phyloP scores from a whole-genome alignment of 495 filamentous ascomycete species.

The Hypomontagnella submonticulosa region DNA sequence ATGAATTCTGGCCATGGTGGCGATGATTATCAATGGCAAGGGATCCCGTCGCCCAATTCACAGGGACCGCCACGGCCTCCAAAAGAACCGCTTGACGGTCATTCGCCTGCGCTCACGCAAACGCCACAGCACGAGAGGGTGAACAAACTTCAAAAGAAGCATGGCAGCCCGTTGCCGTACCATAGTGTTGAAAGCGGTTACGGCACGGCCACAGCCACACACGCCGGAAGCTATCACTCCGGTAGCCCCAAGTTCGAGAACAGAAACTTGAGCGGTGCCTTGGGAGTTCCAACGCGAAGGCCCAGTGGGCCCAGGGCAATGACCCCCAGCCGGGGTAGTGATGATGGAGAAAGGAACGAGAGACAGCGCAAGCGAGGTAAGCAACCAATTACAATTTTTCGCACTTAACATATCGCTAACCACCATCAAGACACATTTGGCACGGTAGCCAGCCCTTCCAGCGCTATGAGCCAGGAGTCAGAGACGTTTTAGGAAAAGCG shows the following conservation, averaged over 20 bases:
- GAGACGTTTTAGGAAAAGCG: conserved; percentile 62
- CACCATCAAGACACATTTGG: conserved; percentile 63
- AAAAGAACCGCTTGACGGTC: conserved; percentile 61
- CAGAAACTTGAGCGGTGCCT: conserved; percentile 57
- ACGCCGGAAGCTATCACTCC: conserved; percentile 54
- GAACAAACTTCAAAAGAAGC: conserved; percentile 56
- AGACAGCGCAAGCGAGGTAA: conserved; percentile 63
- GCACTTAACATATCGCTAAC: conserved; percentile 11
- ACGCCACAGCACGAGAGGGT: conserved; percentile 53
- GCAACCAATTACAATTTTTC: conserved; percentile 14
- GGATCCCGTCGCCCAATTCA: conserved; percentile 50
- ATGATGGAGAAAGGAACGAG: conserved; percentile 54
- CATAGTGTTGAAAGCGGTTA: conserved; percentile 63
- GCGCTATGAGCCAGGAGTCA: conserved; percentile 56
- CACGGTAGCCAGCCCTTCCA: conserved; percentile 54
- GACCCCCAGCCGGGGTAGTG: conserved; percentile 56
- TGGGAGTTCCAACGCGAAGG: conserved; percentile 54
- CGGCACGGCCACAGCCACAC: conserved; percentile 56
- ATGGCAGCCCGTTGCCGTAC: conserved; percentile 54
- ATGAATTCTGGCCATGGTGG: conserved; percentile 40
- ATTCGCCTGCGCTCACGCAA: conserved; percentile 34
- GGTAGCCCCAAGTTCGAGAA: conserved; percentile 59
- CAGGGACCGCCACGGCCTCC: conserved; percentile 61
- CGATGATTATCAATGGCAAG: conserved; percentile 56
- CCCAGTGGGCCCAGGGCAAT: conserved; percentile 64